Evolutionary conservation across 1,284 basidiomycete genomes (phyloP).

Genomic region (Phenoliferia sp.): DNA sequence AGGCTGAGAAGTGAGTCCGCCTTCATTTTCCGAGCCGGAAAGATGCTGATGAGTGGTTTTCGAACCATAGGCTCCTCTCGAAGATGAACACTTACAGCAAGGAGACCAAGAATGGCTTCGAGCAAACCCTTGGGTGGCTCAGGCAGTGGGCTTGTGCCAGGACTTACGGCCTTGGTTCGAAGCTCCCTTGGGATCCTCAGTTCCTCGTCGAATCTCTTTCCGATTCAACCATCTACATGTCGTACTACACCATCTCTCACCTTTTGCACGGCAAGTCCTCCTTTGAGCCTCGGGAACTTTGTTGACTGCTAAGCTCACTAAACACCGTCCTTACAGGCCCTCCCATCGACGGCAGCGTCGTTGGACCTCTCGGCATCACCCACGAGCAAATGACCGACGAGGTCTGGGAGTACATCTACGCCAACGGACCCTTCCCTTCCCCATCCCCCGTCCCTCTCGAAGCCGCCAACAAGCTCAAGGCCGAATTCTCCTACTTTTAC

Average conservation of each 20-base stretch:
- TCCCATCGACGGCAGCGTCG: conserved; percentile 69
- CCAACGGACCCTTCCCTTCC: conserved; percentile 68
- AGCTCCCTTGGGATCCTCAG: conserved; percentile 92
- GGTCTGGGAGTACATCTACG: conserved; percentile 92
- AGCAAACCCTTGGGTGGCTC: conserved; percentile 88
- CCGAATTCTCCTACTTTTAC: conserved; percentile 93
- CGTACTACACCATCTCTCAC: conserved; percentile 93
- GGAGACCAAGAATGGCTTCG: conserved; percentile 89
- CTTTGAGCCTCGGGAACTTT: background rate
- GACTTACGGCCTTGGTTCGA: conserved; percentile 92
- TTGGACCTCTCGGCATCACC: conserved; percentile 78
- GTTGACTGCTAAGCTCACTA: no score
- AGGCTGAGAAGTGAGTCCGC: conserved; percentile 68
- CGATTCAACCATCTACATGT: conserved; percentile 99
- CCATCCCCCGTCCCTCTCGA: conserved; percentile 61
- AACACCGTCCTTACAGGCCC: conserved; percentile 54
- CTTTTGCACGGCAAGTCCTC: conserved; percentile 66
- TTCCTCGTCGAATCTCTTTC: conserved; percentile 96
- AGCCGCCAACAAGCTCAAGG: conserved; percentile 77
- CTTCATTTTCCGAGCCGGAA: background rate
- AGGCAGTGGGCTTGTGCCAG: conserved; percentile 99
- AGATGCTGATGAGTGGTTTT: conserved; percentile 10
- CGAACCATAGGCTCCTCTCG: conserved; percentile 60
- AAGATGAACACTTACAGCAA: conserved; percentile 84
- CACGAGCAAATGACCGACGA: conserved; percentile 94